Evolutionary conservation across 176 grass and related monocot species (phyloP), one percentile per base, ranked within the genome.

Genomic region (Chloris gayana): DNA sequence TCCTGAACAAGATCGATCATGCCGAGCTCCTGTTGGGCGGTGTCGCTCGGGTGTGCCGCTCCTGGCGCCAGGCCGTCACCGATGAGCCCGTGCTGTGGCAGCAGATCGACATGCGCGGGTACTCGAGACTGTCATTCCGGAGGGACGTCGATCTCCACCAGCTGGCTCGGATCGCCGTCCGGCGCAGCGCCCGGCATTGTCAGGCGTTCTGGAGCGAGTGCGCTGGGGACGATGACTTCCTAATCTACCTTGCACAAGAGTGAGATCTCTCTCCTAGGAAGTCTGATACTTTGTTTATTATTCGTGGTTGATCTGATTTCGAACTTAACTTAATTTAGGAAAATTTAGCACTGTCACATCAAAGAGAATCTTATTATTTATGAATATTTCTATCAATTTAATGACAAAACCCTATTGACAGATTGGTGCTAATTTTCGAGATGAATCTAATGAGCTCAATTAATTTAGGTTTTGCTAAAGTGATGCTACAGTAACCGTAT

Each of bases 141-240:
- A 3, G 8, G 2, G 24, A 57, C 53, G 53, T 57, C 25, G n/a
- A 29, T 25, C 58, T 14, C 25, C 15, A 9, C n/a, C 31, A 56
- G 31, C 21, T 68, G n/a, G 77, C 73, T 1, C n/a, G 39, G 21
- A 54, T 45, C 17, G 74, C 83, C 35, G 69, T 85, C 30, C 62
- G 67, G 41, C 63, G 83, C 33, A 70, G 74, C 21, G 51, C 51
- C 1, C 64, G 64, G 21, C 47, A 14, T 31, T 75, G 75, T 34
- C 64, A 78, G 74, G 83, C 75, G 32, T 85, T 85, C 51, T 85
- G 71, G 14, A 14, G 39, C 10, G 46, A 78, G 31, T 31, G 76
- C 27, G 56, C 69, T 1, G 73, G 47, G 27, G 64, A 85, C 69
- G 64, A 78, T 32, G 72, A 70, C 3, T 32, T 78, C 9, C 82